Conservation (phyloP, 768 basidiomycete genomes). For the Boletus huronensis region DNA sequence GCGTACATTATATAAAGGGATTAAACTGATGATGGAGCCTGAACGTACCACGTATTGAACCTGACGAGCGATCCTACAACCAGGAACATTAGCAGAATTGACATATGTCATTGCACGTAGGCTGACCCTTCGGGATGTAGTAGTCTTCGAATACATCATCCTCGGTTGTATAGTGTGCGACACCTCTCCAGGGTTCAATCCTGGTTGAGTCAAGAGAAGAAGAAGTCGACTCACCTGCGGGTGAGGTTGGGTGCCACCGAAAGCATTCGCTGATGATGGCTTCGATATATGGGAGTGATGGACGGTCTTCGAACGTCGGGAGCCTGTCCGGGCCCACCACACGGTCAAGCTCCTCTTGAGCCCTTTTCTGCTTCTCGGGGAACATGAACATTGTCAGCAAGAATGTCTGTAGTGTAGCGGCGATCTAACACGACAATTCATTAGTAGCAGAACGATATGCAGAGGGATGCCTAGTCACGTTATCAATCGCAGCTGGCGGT, state of each 20-base stretch:
- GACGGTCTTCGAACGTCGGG: constrained; percentile 14
- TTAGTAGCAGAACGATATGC: too few species aligned
- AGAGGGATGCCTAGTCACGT: not conserved
- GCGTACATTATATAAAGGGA: not conserved
- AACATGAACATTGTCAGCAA: constrained; percentile 16
- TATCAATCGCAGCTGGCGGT: not conserved
- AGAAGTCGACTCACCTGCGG: not conserved
- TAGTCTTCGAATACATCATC: constrained; percentile 3
- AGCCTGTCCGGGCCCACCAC: constrained; percentile 12
- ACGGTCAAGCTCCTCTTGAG: constrained; percentile 15
- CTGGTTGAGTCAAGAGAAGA: not conserved
- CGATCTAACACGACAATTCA: too few species aligned
- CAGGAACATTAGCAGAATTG: too few species aligned
- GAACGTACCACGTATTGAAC: constrained; percentile 1
- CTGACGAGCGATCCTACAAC: not conserved
- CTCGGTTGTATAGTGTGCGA: constrained; percentile 3
- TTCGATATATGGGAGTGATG: constrained; percentile 18
- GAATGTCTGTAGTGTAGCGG: constrained; percentile 4
- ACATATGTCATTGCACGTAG: too few species aligned
- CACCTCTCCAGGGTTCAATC: not conserved
- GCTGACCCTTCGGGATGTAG: not conserved
- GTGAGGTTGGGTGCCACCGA: constrained; percentile 4
- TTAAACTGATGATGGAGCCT: too few species aligned
- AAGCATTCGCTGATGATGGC: constrained; percentile 10
- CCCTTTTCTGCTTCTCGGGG: constrained; percentile 15